Evolutionary conservation across 2,329 filamentous ascomycete species (phyloP).

Genomic region (Blastomyces emzantsi): DNA sequence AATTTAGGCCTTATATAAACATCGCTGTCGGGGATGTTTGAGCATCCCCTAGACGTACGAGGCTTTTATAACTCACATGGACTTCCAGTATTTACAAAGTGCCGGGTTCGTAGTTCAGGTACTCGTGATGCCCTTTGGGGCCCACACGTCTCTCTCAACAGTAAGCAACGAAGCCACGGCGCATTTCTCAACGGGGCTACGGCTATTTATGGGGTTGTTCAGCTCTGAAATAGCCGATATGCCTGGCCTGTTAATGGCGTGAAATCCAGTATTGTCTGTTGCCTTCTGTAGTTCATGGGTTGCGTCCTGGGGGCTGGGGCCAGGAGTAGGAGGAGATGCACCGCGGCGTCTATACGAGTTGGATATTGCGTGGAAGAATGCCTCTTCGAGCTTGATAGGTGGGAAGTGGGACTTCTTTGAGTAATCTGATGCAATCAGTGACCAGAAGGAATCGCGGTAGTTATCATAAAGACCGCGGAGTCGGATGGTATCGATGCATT

Average conservation of each 20-base stretch:
- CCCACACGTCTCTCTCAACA: conserved; percentile 18
- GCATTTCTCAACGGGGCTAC: conserved; percentile 18
- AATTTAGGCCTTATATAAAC: not conserved
- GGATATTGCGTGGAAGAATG: conserved; percentile 17
- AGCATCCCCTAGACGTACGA: not conserved
- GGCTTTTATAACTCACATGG: not conserved
- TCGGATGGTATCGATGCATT: conserved; percentile 52
- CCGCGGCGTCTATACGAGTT: conserved; percentile 8
- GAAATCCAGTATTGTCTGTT: conserved; percentile 13
- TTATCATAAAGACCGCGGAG: conserved; percentile 61
- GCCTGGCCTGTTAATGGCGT: conserved; percentile 15
- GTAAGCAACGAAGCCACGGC: conserved; percentile 21
- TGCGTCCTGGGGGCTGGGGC: conserved; percentile 17
- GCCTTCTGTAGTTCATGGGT: conserved; percentile 14
- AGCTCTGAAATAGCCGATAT: conserved; percentile 4
- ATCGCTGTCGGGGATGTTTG: not conserved
- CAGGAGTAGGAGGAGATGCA: conserved; percentile 20
- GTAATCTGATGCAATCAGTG: conserved; percentile 61
- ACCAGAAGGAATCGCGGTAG: conserved; percentile 65
- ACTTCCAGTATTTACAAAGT: not conserved
- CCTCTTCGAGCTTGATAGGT: conserved; percentile 19
- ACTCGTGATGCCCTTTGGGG: conserved; percentile 8
- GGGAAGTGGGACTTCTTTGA: conserved; percentile 17
- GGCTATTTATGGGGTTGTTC: conserved; percentile 9
- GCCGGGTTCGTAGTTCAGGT: not conserved